Conservation (phyloP, 139 green algal species). For the Mesostigma viride region DNA sequence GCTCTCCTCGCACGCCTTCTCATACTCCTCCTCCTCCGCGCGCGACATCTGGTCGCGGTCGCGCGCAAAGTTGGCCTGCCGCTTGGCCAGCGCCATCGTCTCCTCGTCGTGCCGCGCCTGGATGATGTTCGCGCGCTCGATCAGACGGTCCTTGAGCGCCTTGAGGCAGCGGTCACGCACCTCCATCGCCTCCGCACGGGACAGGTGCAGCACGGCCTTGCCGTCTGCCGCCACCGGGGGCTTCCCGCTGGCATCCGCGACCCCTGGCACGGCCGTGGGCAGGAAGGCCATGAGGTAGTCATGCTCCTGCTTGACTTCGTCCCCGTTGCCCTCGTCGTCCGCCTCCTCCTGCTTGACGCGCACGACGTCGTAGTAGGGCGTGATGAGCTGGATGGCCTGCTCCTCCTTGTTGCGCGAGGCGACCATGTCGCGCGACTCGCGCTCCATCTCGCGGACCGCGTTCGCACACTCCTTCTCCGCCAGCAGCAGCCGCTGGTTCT, state of each 20-base stretch:
- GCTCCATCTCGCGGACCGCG: slow-evolving; percentile 58
- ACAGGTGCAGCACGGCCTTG: slow-evolving; percentile 35
- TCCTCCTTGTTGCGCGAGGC: slow-evolving; percentile 49
- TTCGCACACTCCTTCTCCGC: slow-evolving; percentile 60
- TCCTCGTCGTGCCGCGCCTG: slow-evolving; percentile 61
- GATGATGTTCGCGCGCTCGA: slow-evolving; percentile 76
- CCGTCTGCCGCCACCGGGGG: no score
- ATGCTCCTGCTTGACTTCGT: slow-evolving; percentile 36
- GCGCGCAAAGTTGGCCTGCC: slow-evolving; percentile 59
- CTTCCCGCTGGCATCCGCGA: no score
- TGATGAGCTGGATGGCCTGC: slow-evolving; percentile 53
- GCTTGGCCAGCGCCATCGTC: slow-evolving; percentile 49
- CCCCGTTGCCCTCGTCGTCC: slow-evolving; percentile 48
- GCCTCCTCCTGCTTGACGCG: slow-evolving; percentile 49
- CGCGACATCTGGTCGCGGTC: slow-evolving; percentile 62
- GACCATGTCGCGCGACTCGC: slow-evolving; percentile 56
- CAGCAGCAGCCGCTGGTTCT: slow-evolving; percentile 53
- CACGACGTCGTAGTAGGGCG: slow-evolving; percentile 71
- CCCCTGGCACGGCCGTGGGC: slow-evolving; percentile 49
- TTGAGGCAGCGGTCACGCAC: slow-evolving; percentile 60
- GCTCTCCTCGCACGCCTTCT: slow-evolving; percentile 52
- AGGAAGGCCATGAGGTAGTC: slow-evolving; percentile 72
- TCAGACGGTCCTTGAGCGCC: slow-evolving; percentile 71
- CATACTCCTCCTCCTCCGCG: slow-evolving; percentile 68
- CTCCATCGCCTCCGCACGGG: slow-evolving; percentile 45